A percentile compares a stretch with the other conserved stretches of the same genome.
Evolutionary conservation across 108 stramenopile species (phyloP).

Genomic region (Nitzschia putrida): DNA sequence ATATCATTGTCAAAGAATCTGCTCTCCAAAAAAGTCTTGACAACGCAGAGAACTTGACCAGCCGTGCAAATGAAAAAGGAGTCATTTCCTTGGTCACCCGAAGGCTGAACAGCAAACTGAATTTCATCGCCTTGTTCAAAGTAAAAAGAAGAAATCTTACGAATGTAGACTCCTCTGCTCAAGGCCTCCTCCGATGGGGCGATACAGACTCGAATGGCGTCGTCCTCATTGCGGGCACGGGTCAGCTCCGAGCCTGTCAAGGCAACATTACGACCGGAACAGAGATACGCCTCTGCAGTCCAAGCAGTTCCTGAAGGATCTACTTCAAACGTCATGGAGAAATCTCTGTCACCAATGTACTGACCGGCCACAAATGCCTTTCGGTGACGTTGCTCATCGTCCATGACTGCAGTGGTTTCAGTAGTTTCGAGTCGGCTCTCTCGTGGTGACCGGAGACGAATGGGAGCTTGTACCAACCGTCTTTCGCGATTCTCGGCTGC

Average conservation of each 20-base stretch:
- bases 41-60: conserved; percentile 13
- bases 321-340: conserved; percentile 13
- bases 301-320: conserved; percentile 18
- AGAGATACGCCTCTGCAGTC: conserved; percentile 9
- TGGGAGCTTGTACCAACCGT: neutral
- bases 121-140: conserved; percentile 11
- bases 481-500: neutral
- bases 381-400: neutral
- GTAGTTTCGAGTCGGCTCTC: neutral
- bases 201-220: conserved; percentile 19
- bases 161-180: conserved; percentile 2
- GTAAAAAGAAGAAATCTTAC: conserved; percentile 8
- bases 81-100: neutral
- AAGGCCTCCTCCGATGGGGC: conserved; percentile 4
- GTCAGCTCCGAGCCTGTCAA: conserved; percentile 8
- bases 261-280: conserved; percentile 2
- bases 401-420: neutral
- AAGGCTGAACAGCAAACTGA: conserved; percentile 10
- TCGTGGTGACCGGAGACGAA: neutral
- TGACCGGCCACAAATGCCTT: neutral
- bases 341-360: neutral
- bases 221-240: conserved; percentile 8
- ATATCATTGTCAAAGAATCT: conserved; percentile 16
- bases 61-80: conserved; percentile 18
- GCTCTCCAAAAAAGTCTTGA: conserved; percentile 3